Evolutionary conservation across 1,284 basidiomycete genomes (phyloP), one percentile per base, ranked within the genome.

Genomic region (Boletus subluridellus): DNA sequence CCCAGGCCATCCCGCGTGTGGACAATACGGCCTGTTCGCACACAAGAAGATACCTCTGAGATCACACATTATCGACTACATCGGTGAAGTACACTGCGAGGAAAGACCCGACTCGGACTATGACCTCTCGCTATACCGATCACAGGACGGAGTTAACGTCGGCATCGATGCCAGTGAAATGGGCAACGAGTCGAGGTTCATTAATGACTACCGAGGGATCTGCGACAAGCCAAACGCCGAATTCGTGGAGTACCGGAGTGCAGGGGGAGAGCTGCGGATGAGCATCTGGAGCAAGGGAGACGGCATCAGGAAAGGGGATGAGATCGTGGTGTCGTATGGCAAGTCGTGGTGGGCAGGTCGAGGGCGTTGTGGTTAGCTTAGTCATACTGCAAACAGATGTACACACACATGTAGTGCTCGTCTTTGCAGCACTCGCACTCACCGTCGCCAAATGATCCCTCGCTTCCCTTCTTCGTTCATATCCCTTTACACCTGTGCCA

Each of bases 291-390:
- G 79, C 53, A 80, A 80, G 57, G 75, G 73, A 47, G 78, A 82
- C 39, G 76, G 75, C 11, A 85, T 97, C 54, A 82, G 78, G 62
- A 94, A 90, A 69, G 91, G 92, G 2, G 85, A 93, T 15, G 95
- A 97, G 74, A 82, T 98, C 45, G 71, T 95, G 35, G 89, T 96
- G 37, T 92, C 88, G 26, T 97, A 97, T 69, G 94, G 94, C n/a
- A 95, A 95, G 68, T 81, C 83, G n/a, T 96, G 90, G 85, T 95
- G 94, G 94, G 76, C 73, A 28, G 80, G 80, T 42, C 41, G 41
- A 42, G n/a, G 3, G 35, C 34, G 3, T 14, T 12, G 10, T 60
- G 58, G 32, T 8, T 17, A 30, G 35, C 49, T 67, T 68, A 66
- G 65, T 69, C 67, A 67, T 37, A 15, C 0, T 7, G 15, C 49